Evolutionary conservation across 2,329 filamentous ascomycete genomes (phyloP).

Genomic region (Pseudogymnoascus pannorum): DNA sequence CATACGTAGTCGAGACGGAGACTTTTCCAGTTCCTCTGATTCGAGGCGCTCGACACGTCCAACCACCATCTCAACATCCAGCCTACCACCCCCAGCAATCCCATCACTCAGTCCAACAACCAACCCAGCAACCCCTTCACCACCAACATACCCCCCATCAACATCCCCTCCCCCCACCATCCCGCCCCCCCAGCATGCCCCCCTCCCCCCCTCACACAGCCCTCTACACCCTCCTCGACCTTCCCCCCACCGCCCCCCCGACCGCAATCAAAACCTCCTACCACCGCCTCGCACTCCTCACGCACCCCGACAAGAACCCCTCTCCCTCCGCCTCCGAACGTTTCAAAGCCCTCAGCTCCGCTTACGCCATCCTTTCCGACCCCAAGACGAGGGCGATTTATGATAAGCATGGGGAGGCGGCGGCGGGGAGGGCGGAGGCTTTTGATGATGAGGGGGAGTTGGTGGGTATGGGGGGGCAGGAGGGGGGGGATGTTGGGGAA

Average conservation of each 20-base stretch:
- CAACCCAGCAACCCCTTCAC: not conserved
- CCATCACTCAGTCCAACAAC: not conserved
- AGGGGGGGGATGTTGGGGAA: not conserved
- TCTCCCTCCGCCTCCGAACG: conserved; percentile 79
- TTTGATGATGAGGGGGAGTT: not conserved
- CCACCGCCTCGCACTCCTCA: not conserved
- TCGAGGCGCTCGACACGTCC: not conserved
- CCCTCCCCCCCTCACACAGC: not conserved
- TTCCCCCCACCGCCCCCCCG: not conserved
- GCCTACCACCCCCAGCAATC: not conserved
- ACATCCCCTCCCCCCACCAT: not conserved
- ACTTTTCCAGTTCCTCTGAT: not conserved
- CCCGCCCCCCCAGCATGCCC: not conserved
- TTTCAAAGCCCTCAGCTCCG: conserved; percentile 97
- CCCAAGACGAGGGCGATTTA: conserved; percentile 95
- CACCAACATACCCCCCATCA: not conserved
- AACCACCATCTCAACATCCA: not conserved
- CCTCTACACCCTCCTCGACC: not conserved
- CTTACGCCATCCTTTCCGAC: conserved; percentile 95
- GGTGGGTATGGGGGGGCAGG: not conserved
- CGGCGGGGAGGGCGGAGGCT: not conserved
- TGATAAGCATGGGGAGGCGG: conserved; percentile 66
- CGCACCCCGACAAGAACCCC: conserved; percentile 96
- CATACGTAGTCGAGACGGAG: not conserved
- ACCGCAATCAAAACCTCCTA: not conserved